Evolutionary conservation across 2,329 filamentous ascomycete species (phyloP).

Genomic region (Cadophora gregata): DNA sequence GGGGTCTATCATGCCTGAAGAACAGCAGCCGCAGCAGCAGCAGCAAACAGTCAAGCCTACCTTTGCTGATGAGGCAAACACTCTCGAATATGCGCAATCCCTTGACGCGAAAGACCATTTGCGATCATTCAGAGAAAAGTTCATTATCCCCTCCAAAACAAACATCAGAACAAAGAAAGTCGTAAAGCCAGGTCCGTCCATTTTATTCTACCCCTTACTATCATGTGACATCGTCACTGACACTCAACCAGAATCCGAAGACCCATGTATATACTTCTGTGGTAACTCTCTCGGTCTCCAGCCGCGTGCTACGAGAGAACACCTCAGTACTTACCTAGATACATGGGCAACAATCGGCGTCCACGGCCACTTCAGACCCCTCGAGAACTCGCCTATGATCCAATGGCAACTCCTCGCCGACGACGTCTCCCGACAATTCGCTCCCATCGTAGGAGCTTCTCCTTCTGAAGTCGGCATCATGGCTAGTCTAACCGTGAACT

Average conservation of each 20-base stretch:
- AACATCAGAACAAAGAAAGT: constrained; percentile 72
- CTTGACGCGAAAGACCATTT: constrained; percentile 69
- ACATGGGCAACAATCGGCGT: constrained; percentile 88
- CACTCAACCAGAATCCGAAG: constrained; percentile 34
- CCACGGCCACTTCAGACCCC: constrained; percentile 77
- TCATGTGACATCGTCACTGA: constrained; percentile 30
- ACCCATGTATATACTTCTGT: constrained; percentile 77
- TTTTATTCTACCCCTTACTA: constrained; percentile 16
- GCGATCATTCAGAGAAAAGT: constrained; percentile 68
- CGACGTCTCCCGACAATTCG: constrained; percentile 71
- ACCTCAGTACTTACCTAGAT: constrained; percentile 75
- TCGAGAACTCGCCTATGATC: constrained; percentile 70
- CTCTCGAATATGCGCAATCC: constrained; percentile 54
- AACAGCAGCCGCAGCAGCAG: constrained; percentile 2
- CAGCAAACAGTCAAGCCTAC: constrained; percentile 40
- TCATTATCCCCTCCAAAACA: constrained; percentile 76
- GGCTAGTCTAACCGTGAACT: constrained; percentile 79
- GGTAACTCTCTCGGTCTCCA: constrained; percentile 90
- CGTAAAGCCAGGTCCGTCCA: constrained; percentile 43
- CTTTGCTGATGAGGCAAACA: constrained; percentile 56
- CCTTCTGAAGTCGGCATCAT: constrained; percentile 82
- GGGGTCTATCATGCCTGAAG: constrained; percentile 39
- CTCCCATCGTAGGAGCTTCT: constrained; percentile 76
- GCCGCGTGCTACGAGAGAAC: constrained; percentile 68
- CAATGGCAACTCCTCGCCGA: constrained; percentile 83